Evolutionary conservation across 2,329 filamentous ascomycete species (phyloP), one percentile per base, ranked within the genome.

Genomic region (Apiospora saccharicola): DNA sequence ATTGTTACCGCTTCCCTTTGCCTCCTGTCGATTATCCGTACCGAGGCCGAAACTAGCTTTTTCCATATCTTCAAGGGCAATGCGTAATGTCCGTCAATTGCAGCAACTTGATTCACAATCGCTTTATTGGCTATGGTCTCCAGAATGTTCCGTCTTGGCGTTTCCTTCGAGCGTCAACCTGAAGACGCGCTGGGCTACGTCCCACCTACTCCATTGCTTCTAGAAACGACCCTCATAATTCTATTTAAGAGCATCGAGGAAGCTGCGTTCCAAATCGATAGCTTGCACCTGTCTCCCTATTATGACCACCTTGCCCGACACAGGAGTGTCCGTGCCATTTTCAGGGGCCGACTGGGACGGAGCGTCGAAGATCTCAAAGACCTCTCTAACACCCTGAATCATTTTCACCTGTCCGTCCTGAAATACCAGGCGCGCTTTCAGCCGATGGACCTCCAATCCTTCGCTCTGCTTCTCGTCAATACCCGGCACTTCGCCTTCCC

Each of bases 361-460:
- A 13, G 81, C 85, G 75, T 98, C 94, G 34, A 94, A 89, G 34
- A 98, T 93, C 78, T 99, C 96, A 81, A 98, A 99, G 22, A 98
- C 89, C 77, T 98, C 96, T 70, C 96, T 86, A 0, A 99, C 96
- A 1, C 95, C 96, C 81, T 99, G 96, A 10, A 98, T 87, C 75
- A 98, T 90, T 80, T 94, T 93, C 61, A 90, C 84, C 0, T 86
- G 84, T 0, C 94, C 94, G 71, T 91, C 86, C 0, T 84, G 79
- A 24, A 96, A 85, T 0, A 89, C 85, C 8, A 98, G 82, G 3
- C 94, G 90, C 0, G 95, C 96, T 81, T 99, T 99, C 47, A 94
- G 85, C 16, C 96, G 90, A 79, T 99, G 96, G 30, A 98, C 91
- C 78, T 98, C 95, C 75, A 97, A 94, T 61, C 71, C 78, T 68